These are phyloP conservation scores for Apiospora pterosperma DNA, from an alignment of 2,329 filamentous ascomycete species.

Conservation along the genomic window DNA sequence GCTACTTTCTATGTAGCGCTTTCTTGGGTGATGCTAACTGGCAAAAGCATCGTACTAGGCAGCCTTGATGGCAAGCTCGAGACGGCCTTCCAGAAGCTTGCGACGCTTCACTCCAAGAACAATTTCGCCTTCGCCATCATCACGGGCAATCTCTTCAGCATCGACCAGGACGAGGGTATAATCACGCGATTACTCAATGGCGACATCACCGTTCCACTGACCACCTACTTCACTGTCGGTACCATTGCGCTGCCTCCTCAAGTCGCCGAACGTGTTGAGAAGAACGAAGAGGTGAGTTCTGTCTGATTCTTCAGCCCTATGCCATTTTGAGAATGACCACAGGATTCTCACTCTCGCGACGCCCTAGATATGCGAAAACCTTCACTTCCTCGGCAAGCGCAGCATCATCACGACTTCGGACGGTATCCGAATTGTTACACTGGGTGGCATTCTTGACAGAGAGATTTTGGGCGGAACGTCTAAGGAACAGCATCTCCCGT, in stretches of 20 bases:
- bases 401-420: constrained; percentile 86
- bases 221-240: constrained; percentile 89
- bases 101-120: constrained; percentile 80
- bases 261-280: constrained; percentile 71
- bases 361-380: constrained; percentile 74
- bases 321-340: neutral
- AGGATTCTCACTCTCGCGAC: neutral
- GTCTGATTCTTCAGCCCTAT: neutral
- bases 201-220: constrained; percentile 69
- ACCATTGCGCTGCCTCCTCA: constrained; percentile 65
- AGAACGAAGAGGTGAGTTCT: constrained; percentile 53
- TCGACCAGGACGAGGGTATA: constrained; percentile 53
- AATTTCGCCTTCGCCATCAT: constrained; percentile 82
- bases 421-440: constrained; percentile 79
- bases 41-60: constrained; percentile 71
- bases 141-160: constrained; percentile 76
- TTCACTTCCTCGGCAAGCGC: constrained; percentile 85
- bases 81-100: constrained; percentile 74
- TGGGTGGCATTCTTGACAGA: constrained; percentile 71
- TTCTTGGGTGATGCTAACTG: constrained; percentile 7
- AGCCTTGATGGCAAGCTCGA: constrained; percentile 76
- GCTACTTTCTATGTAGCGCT: neutral
- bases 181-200: constrained; percentile 67
- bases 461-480: constrained; percentile 60
- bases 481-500: constrained; percentile 71